A percentile compares a stretch with the other conserved stretches of the same genome.
phyloP scores from a whole-genome alignment of 768 basidiomycete genomes.

The Panus rudis region DNA sequence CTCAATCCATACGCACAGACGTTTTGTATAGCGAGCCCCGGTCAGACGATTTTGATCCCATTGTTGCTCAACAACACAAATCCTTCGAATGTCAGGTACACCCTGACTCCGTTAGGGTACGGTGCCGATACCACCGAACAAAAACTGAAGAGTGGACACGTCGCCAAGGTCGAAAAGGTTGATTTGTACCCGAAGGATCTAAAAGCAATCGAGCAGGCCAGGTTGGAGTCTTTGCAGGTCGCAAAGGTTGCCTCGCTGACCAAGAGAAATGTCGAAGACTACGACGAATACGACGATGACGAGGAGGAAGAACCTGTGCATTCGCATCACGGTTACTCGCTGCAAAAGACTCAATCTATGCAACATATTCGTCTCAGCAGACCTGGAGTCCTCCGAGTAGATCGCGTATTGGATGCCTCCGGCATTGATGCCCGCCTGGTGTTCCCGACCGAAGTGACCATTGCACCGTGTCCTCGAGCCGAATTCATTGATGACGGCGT shows the following conservation, averaged over 20 bases:
- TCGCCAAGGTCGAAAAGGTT: constrained; percentile 42
- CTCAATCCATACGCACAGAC: constrained; percentile 71
- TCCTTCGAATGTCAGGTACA: constrained; percentile 66
- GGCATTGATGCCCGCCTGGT: constrained; percentile 70
- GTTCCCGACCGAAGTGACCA: constrained; percentile 52
- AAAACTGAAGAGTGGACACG: constrained; percentile 12
- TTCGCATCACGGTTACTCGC: constrained; percentile 29
- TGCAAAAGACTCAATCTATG: constrained; percentile 72
- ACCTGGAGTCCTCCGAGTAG: constrained; percentile 71
- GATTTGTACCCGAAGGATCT: constrained; percentile 60
- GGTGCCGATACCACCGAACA: constrained; percentile 29
- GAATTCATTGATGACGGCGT: constrained; percentile 45
- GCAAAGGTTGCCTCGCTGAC: constrained; percentile 30
- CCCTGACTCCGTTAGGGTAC: constrained; percentile 57
- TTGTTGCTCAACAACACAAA: constrained; percentile 86
- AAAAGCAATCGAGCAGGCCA: constrained; percentile 55
- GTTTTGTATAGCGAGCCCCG: constrained; percentile 61
- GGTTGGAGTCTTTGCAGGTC: constrained; percentile 44
- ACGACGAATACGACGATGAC: constrained; percentile 70
- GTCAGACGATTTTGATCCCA: constrained; percentile 61
- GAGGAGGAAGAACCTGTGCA: constrained; percentile 35
- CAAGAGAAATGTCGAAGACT: constrained; percentile 35
- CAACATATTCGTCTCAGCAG: constrained; percentile 64
- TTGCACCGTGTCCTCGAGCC: constrained; percentile 80
- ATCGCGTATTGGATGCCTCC: constrained; percentile 63